Percentiles rank a stretch among this genome's conserved stretches.
These are phyloP conservation scores for Entophlyctis helioformis DNA, from an alignment of 192 early-diverging fungal genomes.

Conservation along the genomic window DNA sequence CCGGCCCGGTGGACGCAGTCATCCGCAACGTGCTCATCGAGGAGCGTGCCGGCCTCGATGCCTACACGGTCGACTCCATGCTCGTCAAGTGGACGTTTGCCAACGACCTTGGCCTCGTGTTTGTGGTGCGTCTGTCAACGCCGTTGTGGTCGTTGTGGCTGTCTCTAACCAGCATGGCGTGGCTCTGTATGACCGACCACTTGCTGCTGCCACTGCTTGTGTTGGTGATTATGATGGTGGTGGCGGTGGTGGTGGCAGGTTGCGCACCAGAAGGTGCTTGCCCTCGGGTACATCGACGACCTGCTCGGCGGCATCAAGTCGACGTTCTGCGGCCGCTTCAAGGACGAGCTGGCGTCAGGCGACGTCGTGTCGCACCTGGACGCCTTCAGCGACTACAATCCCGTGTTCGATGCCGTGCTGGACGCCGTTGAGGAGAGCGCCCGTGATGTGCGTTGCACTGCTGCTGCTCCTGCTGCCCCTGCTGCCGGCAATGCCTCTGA, in stretches of 20 bases:
- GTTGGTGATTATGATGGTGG: no score
- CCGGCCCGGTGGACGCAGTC: constrained; percentile 57
- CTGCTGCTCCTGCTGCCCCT: background rate
- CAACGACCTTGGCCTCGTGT: constrained; percentile 16
- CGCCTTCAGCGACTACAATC: no score
- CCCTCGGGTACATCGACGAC: constrained; percentile 74
- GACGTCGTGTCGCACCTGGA: constrained; percentile 39
- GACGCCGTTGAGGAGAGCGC: constrained; percentile 58
- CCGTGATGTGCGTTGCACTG: constrained; percentile 20
- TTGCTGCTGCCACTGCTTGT: no score
- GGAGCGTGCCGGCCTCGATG: constrained; percentile 41
- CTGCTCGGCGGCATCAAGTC: constrained; percentile 57
- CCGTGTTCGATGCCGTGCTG: constrained; percentile 57
- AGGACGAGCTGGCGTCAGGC: constrained; percentile 16
- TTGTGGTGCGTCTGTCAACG: constrained; percentile 8
- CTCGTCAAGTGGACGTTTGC: constrained; percentile 19
- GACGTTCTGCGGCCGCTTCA: constrained; percentile 54
- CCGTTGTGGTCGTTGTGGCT: no score
- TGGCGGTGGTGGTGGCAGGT: constrained; percentile 24
- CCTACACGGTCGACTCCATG: constrained; percentile 54
- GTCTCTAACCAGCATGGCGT: no score
- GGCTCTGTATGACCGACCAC: no score
- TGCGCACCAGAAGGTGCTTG: constrained; percentile 79
- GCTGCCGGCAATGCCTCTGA: no score
- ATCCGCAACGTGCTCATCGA: constrained; percentile 70